Evolutionary conservation across 805 yeast genomes (phyloP), one percentile per base, ranked within the genome.

Genomic region (Cyberlindnera euphorbiiphila): DNA sequence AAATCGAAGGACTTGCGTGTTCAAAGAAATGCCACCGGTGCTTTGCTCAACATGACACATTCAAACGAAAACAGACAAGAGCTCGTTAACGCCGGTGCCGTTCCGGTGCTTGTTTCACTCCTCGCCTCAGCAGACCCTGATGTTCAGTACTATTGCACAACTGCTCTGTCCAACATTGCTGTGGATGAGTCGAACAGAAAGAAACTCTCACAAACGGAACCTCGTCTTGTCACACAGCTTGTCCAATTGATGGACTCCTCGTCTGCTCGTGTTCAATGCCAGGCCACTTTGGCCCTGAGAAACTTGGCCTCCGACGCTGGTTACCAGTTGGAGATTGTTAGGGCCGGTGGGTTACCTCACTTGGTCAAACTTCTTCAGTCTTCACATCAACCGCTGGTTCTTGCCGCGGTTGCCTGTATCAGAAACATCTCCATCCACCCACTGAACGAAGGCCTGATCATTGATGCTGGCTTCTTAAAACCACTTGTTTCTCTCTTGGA

Each of bases 1-100:
- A 88, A 85, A 62, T 85, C 96, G 4, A 84, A 83, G 59, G 98
- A 93, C 64, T 77, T 87, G 50, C 78, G 99, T 53, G 99, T 93
- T 5, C 98, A 93, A 67, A 78, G 99, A 65, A 93, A 93, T 55
- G 98, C 98, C 27, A 93, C 99, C 6, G 99, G 99, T 32, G 98
- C 98, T 1, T 68, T 93, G 55, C 73, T 93, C 49, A 93, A 93
- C 65, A 93, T 93, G 99, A 93, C 99, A 25, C 99, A 93, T 60
- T 85, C 96, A 17, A 85, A 84, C 47, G 98, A 89, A 64, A 93
- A 93, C 62, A 81, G 99, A 64, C 91, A 85, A 59, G 98, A 93
- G 62, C 72, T 93, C 46, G 98, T 93, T 24, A 87, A 86, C 60
- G 97, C 98, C 3, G 98, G 98, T 30, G 96, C 98, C 14, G 95